Percentiles rank a stretch among this genome's conserved stretches.
Evolutionary conservation across 2,329 filamentous ascomycete genomes (phyloP).

Genomic region (Trichoderma simmonsii): DNA sequence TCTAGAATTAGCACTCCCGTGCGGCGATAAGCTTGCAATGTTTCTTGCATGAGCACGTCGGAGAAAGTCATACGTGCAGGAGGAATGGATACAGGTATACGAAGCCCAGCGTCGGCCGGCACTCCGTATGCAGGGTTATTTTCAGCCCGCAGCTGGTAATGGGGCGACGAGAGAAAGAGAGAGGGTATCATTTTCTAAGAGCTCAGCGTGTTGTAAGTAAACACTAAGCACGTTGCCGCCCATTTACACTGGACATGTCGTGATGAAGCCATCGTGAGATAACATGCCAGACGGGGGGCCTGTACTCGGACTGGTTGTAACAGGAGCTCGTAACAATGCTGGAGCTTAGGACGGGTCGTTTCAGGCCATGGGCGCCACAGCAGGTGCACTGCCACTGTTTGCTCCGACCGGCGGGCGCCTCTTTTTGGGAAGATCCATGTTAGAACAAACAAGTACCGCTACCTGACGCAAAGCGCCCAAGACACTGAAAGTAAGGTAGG

Average conservation of each 20-base stretch:
- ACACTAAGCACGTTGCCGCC: background rate
- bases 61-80: background rate
- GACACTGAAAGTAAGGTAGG: background rate
- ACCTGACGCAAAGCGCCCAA: background rate
- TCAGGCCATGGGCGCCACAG: conserved; percentile 7
- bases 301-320: background rate
- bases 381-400: conserved; percentile 16
- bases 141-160: background rate
- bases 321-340: background rate
- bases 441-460: background rate
- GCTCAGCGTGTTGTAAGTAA: background rate
- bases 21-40: background rate
- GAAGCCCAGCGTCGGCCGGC: background rate
- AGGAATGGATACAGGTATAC: background rate
- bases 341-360: conserved; percentile 9
- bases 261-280: background rate
- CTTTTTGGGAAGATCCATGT: background rate
- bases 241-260: background rate
- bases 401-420: conserved; percentile 4
- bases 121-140: background rate
- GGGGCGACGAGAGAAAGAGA: background rate
- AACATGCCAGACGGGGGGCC: background rate
- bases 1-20: background rate
- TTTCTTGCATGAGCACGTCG: background rate
- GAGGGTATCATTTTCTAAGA: background rate